Evolutionary conservation across 331 rosid species (phyloP), one percentile per base, ranked within the genome.

Genomic region (Arachis monticola): DNA sequence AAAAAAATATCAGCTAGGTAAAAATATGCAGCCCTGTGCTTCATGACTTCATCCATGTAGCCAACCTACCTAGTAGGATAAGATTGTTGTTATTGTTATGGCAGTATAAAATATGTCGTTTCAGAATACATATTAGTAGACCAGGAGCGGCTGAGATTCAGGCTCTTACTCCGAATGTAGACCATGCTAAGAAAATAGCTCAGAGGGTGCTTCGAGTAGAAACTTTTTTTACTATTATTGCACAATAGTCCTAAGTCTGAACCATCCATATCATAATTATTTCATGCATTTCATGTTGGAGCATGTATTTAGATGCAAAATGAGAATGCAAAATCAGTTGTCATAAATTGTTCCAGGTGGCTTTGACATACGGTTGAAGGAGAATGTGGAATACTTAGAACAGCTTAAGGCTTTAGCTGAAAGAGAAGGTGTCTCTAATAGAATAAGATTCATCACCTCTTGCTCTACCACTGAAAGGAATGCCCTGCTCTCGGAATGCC

Each of bases 381-480:
- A 94, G 82, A 94, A 94, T 77, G 97, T 87, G 10, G 97, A 91
- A 61, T 90, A 87, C 86, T 80, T 94, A 83, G 89, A 91, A 83
- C 97, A 86, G 92, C 92, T 94, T 41, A 91, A 82, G 89, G 69
- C 67, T 72, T 83, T 94, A 79, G 95, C 96, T 12, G 87, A 88
- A 81, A 88, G 48, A 77, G 87, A 90, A 86, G 96, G 96, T 10
- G 86, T 91, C 60, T 83, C 84, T 7, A 79, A 75, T 52, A 84
- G 45, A 50, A 81, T 87, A 75, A 90, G 71, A 70, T 91, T 94
- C 82, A 64, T 91, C 77, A 90, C 97, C 0, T 94, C 97, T 61
- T 94, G 98, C 80, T 86, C 95, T 4, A 90, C 97, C 64, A 78
- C 86, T 4, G 96, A 91, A 83, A 91, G 96, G 84, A 94, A 84